These are phyloP conservation scores for Canavalia ensiformis DNA, from an alignment of 306 rosid species.

Conservation along the genomic window DNA sequence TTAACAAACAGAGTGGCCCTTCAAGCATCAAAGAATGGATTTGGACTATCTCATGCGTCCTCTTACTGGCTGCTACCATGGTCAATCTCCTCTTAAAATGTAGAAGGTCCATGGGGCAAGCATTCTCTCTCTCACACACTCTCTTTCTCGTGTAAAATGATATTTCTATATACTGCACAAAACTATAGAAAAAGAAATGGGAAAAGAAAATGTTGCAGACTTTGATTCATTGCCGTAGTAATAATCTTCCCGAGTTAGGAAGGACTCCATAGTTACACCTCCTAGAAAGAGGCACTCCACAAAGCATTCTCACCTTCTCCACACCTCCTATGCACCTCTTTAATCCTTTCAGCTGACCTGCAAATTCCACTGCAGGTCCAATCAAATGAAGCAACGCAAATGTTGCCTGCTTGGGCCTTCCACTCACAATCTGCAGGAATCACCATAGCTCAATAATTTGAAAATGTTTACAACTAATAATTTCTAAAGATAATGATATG, in stretches of 20 bases:
- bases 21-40: slow-evolving; percentile 84
- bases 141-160: slow-evolving; percentile 53
- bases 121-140: slow-evolving; percentile 47
- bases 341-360: slow-evolving; percentile 92
- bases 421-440: slow-evolving; percentile 93
- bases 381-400: slow-evolving; percentile 97
- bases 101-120: slow-evolving; percentile 68
- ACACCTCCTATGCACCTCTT: slow-evolving; percentile 94
- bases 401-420: slow-evolving; percentile 99
- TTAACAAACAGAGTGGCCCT: slow-evolving; percentile 69
- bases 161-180: slow-evolving; percentile 60
- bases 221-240: slow-evolving; percentile 42
- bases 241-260: slow-evolving; percentile 77
- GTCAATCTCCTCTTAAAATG: slow-evolving; percentile 76
- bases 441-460: slow-evolving; percentile 29
- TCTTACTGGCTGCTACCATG: slow-evolving; percentile 69
- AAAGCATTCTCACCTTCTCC: slow-evolving; percentile 93
- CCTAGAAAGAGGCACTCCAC: slow-evolving; percentile 89
- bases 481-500: neutral
- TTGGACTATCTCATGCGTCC: slow-evolving; percentile 50
- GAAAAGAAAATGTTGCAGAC: slow-evolving; percentile 44
- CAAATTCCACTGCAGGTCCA: slow-evolving; percentile 99
- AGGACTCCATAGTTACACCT: slow-evolving; percentile 52
- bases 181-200: slow-evolving; percentile 38
- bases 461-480: neutral